Conservation (phyloP, 2,329 filamentous ascomycete species). For the Phyllosticta paracitricarpa region DNA sequence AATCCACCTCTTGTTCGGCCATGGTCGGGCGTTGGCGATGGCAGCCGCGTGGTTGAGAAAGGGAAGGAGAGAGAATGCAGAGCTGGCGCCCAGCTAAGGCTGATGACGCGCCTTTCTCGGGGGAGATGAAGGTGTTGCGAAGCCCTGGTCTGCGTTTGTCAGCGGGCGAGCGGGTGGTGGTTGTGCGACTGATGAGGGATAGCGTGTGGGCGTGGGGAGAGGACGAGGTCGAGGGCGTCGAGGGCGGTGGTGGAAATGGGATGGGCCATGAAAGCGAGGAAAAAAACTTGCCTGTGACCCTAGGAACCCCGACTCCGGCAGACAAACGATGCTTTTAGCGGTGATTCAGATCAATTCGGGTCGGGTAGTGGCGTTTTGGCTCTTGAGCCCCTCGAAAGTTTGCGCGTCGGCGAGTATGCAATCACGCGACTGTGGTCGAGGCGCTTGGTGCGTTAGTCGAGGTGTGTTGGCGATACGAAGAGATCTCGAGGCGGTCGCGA, state of each 20-base stretch:
- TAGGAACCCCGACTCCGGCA: constrained; percentile 9
- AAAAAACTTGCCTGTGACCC: constrained; percentile 10
- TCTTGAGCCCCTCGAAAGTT: constrained; percentile 31
- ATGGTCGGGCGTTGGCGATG: constrained; percentile 42
- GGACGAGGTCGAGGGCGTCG: constrained; percentile 4
- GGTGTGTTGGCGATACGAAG: constrained; percentile 19
- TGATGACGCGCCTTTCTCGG: constrained; percentile 7
- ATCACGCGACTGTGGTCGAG: constrained; percentile 24
- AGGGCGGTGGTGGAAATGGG: constrained; percentile 1
- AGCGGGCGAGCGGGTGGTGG: constrained; percentile 1
- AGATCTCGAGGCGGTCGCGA: constrained; percentile 12
- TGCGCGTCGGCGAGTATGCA: constrained; percentile 23
- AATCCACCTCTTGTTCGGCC: constrained; percentile 86
- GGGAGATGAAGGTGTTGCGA: constrained; percentile 9
- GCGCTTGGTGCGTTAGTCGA: constrained; percentile 18
- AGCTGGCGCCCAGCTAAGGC: constrained; percentile 6
- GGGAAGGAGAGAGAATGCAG: constrained; percentile 2
- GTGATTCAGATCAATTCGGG: constrained; percentile 7
- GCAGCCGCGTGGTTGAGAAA: constrained; percentile 9
- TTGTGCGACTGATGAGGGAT: constrained; percentile 10
- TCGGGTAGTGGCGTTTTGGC: constrained; percentile 18
- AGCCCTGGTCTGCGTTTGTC: constrained; percentile 9
- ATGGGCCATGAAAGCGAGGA: neutral
- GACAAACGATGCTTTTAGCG: constrained; percentile 5
- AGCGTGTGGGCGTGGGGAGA: constrained; percentile 4